Conservation (phyloP, 768 basidiomycete species). For the Lactarius tabidus region DNA sequence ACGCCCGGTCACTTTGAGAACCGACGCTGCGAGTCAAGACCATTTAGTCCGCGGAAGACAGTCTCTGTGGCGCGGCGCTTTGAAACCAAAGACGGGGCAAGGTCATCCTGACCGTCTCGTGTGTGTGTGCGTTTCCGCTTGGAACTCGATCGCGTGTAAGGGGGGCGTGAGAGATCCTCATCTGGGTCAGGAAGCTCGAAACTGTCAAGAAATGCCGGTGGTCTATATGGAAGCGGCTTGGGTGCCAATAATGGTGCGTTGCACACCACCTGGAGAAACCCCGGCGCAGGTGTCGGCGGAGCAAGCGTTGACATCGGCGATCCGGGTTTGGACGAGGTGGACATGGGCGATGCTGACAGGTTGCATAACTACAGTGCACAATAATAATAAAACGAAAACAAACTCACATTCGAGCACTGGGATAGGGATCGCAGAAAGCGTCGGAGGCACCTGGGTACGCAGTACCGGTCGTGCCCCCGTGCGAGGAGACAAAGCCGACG, state of each 20-base stretch:
- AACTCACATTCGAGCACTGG: conserved; percentile 29
- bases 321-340: conserved; percentile 41
- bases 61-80: conserved; percentile 19
- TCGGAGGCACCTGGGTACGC: conserved; percentile 3
- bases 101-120: conserved; percentile 16
- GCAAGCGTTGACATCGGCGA: conserved; percentile 30
- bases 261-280: conserved; percentile 50
- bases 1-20: conserved; percentile 9
- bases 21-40: conserved; percentile 13
- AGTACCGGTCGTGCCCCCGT: conserved; percentile 4
- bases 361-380: background rate
- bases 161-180: conserved; percentile 66
- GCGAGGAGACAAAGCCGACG: background rate
- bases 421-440: conserved; percentile 9
- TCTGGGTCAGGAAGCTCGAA: conserved; percentile 60
- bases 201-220: conserved; percentile 65
- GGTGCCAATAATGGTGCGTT: conserved; percentile 67
- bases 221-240: conserved; percentile 64
- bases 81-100: background rate
- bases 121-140: conserved; percentile 48
- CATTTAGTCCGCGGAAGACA: conserved; percentile 19
- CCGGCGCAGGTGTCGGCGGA: conserved; percentile 31
- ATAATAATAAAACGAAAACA: conserved; percentile 24
- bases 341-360: conserved; percentile 37
- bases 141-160: conserved; percentile 48